Percentiles rank a stretch among this genome's conserved stretches.
Conservation (phyloP, 352 stramenopile genomes). For the Phytophthora sp. region DNA sequence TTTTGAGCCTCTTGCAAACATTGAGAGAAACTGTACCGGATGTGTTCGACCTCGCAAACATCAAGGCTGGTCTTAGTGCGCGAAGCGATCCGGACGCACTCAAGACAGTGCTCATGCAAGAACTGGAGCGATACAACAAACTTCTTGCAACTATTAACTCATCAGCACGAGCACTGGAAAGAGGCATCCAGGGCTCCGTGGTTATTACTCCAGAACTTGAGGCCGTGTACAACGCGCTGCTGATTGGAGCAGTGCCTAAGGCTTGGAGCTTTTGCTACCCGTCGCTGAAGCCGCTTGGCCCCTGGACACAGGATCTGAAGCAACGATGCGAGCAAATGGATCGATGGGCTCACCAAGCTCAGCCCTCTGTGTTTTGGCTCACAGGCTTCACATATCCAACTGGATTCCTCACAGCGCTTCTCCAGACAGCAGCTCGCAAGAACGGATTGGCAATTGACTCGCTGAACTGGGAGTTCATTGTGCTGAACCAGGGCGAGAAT, state of each 20-base stretch:
- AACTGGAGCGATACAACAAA: slow-evolving; percentile 95
- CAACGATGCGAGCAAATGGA: slow-evolving; percentile 90
- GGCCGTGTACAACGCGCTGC: slow-evolving; percentile 91
- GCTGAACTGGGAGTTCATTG: slow-evolving; percentile 95
- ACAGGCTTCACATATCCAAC: slow-evolving; percentile 97
- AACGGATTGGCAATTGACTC: slow-evolving; percentile 96
- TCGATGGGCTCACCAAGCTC: slow-evolving; percentile 84
- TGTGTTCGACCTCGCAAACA: slow-evolving; percentile 86
- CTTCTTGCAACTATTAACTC: slow-evolving; percentile 80
- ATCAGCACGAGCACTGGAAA: slow-evolving; percentile 88
- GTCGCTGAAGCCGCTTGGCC: slow-evolving; percentile 92
- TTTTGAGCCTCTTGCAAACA: slow-evolving; percentile 81
- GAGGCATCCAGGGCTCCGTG: slow-evolving; percentile 93
- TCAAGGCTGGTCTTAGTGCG: slow-evolving; percentile 70
- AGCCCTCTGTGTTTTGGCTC: slow-evolving; percentile 95
- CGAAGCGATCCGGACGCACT: slow-evolving; percentile 91
- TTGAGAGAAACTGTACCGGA: slow-evolving; percentile 90
- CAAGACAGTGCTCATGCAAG: slow-evolving; percentile 95
- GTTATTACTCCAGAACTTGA: slow-evolving; percentile 96
- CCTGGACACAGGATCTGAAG: slow-evolving; percentile 94
- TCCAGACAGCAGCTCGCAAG: slow-evolving; percentile 95
- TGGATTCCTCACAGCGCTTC: slow-evolving; percentile 95
- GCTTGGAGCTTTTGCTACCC: slow-evolving; percentile 95
- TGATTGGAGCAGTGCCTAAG: slow-evolving; percentile 88
- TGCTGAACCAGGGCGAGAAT: slow-evolving; percentile 90